Base-by-base conservation (phyloP, 2,329 filamentous ascomycete genomes). In the Aotearoamyces nothofagi region DNA sequence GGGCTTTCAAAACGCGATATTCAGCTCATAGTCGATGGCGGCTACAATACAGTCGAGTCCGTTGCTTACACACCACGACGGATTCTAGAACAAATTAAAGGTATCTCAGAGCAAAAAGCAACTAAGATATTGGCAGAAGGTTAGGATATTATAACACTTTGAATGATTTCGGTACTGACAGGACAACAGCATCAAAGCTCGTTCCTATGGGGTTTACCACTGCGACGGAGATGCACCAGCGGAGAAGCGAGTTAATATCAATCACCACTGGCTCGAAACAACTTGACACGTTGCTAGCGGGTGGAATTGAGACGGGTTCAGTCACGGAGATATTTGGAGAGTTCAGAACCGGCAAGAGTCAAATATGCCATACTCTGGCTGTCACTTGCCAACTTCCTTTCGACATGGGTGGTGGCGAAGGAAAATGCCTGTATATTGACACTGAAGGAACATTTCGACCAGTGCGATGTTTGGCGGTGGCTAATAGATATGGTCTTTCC, bases 201-300 rank as follows among this genome's bases (percentile, higher is more conserved):
- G 90, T 98, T 1, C 90, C 90, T 0, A 93, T 98, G 86, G 90
- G 90, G 23, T 98, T 98, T 52, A 98, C 92, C 2, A 98, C 90
- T 0, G 90, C 90, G 3, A 98, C 90, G 0, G 92, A 98, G 56
- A 98, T 98, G 86, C 92, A 98, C 50, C 82, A 87, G 44, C 78
- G 90, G 39, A 75, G 92, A 53, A 94, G 84, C 54, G 90, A 96
- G 55, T 69, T 98, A 34, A 98, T 98, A 41, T 94, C 86, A 9
- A 93, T 98, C 41, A 94, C 90, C 3, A 98, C 90, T 3, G 90
- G 92, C 33, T 96, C 90, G 6, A 98, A 98, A 58, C 86, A 94
- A 48, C 68, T 98, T 7, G 90, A 98, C 50, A 96, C 90, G 9
- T 63, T 98, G 13, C 69, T 98, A 10, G 90, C 87, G 16, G 90